Percentiles rank a stretch among this genome's conserved stretches.
Conservation (phyloP, 345 rosid genomes). For the Bretschneidera sinensis region DNA sequence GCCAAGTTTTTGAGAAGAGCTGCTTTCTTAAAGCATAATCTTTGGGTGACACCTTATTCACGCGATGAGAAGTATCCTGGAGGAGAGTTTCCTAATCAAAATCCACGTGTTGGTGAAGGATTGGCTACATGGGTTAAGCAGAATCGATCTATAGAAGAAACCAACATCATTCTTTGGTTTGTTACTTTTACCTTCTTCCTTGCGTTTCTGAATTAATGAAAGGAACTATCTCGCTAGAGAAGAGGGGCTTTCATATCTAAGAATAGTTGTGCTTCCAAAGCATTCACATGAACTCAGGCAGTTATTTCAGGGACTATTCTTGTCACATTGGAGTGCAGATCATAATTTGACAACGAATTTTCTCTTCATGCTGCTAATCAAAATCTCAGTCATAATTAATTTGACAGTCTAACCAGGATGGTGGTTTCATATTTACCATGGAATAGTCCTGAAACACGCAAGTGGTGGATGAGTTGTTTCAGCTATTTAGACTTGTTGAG, state of each 20-base stretch:
- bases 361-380: not conserved
- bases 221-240: not conserved
- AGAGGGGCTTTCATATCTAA: not conserved
- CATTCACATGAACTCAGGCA: not conserved
- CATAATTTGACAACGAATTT: not conserved
- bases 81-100: constrained; percentile 93
- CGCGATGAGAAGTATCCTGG: constrained; percentile 73
- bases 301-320: no score
- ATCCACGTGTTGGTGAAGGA: constrained; percentile 87
- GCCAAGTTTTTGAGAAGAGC: constrained; percentile 88
- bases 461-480: no score
- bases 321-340: no score
- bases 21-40: constrained; percentile 75
- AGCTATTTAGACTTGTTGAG: no score
- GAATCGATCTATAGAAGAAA: constrained; percentile 77
- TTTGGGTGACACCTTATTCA: constrained; percentile 80
- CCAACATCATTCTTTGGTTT: constrained; percentile 77
- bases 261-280: not conserved
- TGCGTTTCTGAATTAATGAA: not conserved
- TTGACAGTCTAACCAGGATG: not conserved
- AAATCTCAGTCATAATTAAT: not conserved
- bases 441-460: no score
- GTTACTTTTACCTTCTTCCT: constrained; percentile 15
- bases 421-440: no score
- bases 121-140: constrained; percentile 78